A percentile compares a stretch with the other conserved stretches of the same genome.
phyloP scores from a whole-genome alignment of 2,329 filamentous ascomycete species.

The Botrytis galanthina region DNA sequence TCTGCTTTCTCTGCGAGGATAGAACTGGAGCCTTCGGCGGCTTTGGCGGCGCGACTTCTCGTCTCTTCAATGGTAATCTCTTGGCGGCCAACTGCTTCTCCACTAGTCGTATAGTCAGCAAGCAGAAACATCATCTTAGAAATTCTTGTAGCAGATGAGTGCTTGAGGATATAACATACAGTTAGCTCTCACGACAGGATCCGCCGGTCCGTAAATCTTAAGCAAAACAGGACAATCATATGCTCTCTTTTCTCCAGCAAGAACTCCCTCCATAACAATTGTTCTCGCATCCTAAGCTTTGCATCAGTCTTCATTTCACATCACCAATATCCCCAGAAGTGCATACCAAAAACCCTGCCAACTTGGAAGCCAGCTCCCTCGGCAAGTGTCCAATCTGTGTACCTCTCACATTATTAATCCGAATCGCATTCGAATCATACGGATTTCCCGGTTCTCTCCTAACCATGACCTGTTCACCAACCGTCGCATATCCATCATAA shows the following conservation, averaged over 20 bases:
- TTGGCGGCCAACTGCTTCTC: not conserved
- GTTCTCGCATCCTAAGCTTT: conserved; percentile 50
- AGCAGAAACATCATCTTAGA: not conserved
- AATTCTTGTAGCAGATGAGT: not conserved
- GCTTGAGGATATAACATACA: conserved; percentile 23
- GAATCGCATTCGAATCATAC: conserved; percentile 75
- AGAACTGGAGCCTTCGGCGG: conserved; percentile 55
- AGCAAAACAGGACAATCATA: conserved; percentile 74
- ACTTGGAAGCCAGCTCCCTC: conserved; percentile 61
- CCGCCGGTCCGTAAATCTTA: conserved; percentile 65
- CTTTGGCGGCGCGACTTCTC: conserved; percentile 42
- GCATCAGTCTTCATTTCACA: conserved; percentile 22
- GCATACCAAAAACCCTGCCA: conserved; percentile 68
- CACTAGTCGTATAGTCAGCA: not conserved
- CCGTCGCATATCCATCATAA: conserved; percentile 60
- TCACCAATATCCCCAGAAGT: conserved; percentile 20
- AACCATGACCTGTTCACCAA: conserved; percentile 62
- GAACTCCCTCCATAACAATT: conserved; percentile 64
- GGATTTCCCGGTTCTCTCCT: conserved; percentile 65
- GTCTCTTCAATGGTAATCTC: conserved; percentile 27
- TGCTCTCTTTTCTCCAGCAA: conserved; percentile 62
- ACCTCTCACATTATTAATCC: conserved; percentile 72
- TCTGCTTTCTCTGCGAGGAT: conserved; percentile 43
- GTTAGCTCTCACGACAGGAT: conserved; percentile 49
- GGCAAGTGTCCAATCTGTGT: conserved; percentile 78